These are phyloP conservation scores for Globisporangium middletonii DNA, from an alignment of 352 stramenopile genomes.

Conservation along the genomic window DNA sequence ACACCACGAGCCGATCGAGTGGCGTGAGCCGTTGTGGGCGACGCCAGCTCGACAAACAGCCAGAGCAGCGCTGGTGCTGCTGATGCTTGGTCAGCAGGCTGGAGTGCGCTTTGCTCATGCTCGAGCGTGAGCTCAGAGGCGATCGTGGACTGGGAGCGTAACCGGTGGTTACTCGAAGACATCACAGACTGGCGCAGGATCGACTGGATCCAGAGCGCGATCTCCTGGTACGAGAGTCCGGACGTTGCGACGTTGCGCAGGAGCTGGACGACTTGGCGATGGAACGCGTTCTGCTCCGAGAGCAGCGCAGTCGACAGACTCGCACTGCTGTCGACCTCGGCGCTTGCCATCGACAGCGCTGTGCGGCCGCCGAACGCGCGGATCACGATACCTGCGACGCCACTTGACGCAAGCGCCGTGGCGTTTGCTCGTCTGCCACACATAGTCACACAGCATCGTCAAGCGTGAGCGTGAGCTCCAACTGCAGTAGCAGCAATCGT, in stretches of 20 bases:
- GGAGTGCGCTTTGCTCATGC: no score
- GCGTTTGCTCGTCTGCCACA: constrained; percentile 20
- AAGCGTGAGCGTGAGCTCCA: background rate
- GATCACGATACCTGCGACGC: constrained; percentile 21
- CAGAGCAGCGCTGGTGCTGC: constrained; percentile 1
- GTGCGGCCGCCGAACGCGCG: constrained; percentile 17
- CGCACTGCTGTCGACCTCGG: background rate
- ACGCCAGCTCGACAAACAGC: constrained; percentile 10
- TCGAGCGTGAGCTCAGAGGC: background rate
- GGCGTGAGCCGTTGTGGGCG: background rate
- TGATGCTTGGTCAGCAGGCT: background rate
- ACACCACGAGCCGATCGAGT: constrained; percentile 10
- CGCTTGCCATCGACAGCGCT: background rate
- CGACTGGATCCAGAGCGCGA: constrained; percentile 12
- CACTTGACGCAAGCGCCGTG: constrained; percentile 13
- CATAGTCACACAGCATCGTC: background rate
- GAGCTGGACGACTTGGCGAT: constrained; percentile 2
- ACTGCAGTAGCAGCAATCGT: background rate
- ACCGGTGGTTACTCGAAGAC: no score
- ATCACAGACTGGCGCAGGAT: background rate
- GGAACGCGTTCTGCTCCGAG: constrained; percentile 18
- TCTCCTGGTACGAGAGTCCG: constrained; percentile 10
- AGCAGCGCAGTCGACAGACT: constrained; percentile 20
- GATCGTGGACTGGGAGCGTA: no score
- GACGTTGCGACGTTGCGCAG: constrained; percentile 1